Percentiles rank a stretch among this genome's conserved stretches.
Conservation (phyloP, 2,329 filamentous ascomycete species). For the Penicillium sclerotigenum region DNA sequence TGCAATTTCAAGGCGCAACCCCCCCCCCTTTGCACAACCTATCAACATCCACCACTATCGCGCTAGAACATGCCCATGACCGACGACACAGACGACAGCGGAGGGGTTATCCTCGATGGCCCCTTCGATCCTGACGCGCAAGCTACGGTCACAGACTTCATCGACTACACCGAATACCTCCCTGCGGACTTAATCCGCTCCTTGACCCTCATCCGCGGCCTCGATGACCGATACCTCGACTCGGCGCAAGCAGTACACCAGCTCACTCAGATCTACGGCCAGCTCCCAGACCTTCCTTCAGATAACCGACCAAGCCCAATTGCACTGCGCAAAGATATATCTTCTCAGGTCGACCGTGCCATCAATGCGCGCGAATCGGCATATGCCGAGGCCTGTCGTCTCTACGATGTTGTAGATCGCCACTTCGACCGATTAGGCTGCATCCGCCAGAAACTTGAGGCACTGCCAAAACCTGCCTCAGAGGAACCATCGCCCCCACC, state of each 20-base stretch:
- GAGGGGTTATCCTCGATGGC: slow-evolving; percentile 46
- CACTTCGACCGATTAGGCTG: slow-evolving; percentile 56
- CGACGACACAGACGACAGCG: slow-evolving; percentile 42
- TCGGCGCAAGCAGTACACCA: slow-evolving; percentile 43
- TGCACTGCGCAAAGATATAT: slow-evolving; percentile 55
- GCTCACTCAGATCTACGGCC: slow-evolving; percentile 43
- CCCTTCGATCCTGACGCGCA: slow-evolving; percentile 62
- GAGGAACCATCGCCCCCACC: slow-evolving; percentile 57
- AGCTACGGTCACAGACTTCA: slow-evolving; percentile 64
- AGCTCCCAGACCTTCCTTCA: slow-evolving; percentile 51
- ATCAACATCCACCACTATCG: neutral
- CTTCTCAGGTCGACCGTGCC: slow-evolving; percentile 53
- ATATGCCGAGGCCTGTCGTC: slow-evolving; percentile 54
- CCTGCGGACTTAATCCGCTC: slow-evolving; percentile 63
- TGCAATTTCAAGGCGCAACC: neutral
- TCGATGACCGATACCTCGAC: slow-evolving; percentile 46
- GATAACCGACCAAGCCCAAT: slow-evolving; percentile 52
- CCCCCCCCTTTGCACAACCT: neutral
- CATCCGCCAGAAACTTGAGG: slow-evolving; percentile 61
- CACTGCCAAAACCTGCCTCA: slow-evolving; percentile 59
- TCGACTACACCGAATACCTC: slow-evolving; percentile 68
- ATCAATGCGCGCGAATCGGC: slow-evolving; percentile 56
- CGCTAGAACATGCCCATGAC: slow-evolving; percentile 34
- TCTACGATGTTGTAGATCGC: slow-evolving; percentile 57
- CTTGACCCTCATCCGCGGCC: slow-evolving; percentile 56